phyloP scores from a whole-genome alignment of 2,329 filamentous ascomycete species.

The Balansia obtecta region DNA sequence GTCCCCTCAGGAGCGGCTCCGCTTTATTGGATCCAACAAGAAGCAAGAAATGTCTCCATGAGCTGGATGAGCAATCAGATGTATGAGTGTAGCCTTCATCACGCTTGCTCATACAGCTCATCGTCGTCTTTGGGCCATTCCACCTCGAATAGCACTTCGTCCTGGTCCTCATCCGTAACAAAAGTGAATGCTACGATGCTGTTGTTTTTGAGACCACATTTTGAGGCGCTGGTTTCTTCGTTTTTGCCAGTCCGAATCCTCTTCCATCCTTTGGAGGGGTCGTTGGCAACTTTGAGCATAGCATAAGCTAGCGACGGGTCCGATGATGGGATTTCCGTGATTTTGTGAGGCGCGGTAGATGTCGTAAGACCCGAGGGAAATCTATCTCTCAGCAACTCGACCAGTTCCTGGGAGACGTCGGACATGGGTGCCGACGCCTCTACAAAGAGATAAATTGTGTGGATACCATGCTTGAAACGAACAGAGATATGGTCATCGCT shows the following conservation, averaged over 20 bases:
- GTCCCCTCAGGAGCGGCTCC: too few relatives aligned
- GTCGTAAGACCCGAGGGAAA: constrained; percentile 40
- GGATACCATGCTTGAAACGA: constrained; percentile 59
- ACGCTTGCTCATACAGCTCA: constrained; percentile 17
- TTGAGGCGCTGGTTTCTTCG: constrained; percentile 26
- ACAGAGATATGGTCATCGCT: constrained; percentile 48
- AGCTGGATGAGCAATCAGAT: too few relatives aligned
- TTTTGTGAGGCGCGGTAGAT: constrained; percentile 18
- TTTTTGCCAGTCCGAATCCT: constrained; percentile 25
- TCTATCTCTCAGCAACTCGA: constrained; percentile 43
- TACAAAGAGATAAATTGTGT: constrained; percentile 58
- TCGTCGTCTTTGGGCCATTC: constrained; percentile 33
- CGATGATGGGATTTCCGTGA: constrained; percentile 27
- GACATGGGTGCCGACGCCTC: constrained; percentile 44
- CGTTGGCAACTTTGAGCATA: constrained; percentile 29
- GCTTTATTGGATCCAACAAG: too few relatives aligned
- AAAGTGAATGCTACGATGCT: constrained; percentile 38
- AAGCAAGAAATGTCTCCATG: not conserved
- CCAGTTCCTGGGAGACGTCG: constrained; percentile 43
- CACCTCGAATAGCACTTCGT: constrained; percentile 31
- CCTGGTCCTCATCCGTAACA: constrained; percentile 24
- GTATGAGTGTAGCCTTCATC: not conserved
- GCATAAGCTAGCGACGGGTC: constrained; percentile 34
- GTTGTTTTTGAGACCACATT: constrained; percentile 33
- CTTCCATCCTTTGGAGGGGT: constrained; percentile 38